Conservation (phyloP, 1,284 basidiomycete species). For the Cryptococcus depauperatus region DNA sequence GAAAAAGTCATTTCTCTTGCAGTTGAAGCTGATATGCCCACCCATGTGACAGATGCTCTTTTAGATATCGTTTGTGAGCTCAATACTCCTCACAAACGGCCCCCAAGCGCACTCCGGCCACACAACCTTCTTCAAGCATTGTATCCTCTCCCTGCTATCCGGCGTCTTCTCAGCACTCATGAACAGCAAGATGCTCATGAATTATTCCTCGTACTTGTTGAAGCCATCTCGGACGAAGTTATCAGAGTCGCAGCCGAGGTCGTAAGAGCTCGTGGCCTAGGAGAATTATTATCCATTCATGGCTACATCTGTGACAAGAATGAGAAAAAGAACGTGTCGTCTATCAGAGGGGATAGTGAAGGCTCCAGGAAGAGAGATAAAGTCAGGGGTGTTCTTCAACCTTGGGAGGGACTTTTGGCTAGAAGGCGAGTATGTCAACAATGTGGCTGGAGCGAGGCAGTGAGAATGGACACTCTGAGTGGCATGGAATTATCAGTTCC, state of each 20-base stretch:
- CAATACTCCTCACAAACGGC: constrained; percentile 58
- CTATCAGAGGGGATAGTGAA: constrained; percentile 5
- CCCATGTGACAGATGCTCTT: constrained; percentile 72
- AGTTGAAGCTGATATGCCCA: constrained; percentile 64
- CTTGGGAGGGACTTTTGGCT: constrained; percentile 45
- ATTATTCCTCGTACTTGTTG: constrained; percentile 81
- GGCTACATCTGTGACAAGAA: constrained; percentile 14
- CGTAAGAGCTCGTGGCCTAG: constrained; percentile 21
- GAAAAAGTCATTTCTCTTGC: constrained; percentile 63
- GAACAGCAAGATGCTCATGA: constrained; percentile 95
- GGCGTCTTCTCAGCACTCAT: constrained; percentile 66
- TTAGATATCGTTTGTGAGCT: constrained; percentile 60
- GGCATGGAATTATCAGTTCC: constrained; percentile 43
- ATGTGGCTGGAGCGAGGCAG: constrained; percentile 39
- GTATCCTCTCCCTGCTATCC: constrained; percentile 52
- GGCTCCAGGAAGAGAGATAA: constrained; percentile 17
- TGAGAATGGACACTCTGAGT: constrained; percentile 40
- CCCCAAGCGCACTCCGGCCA: constrained; percentile 57
- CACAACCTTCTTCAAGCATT: constrained; percentile 63
- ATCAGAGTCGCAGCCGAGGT: constrained; percentile 39
- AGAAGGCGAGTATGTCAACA: constrained; percentile 36
- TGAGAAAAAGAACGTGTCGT: constrained; percentile 2
- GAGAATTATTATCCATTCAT: constrained; percentile 28
- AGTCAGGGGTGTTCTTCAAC: constrained; percentile 30
- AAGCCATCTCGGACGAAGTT: constrained; percentile 74